Conservation (phyloP, 208 protist species). For the Histomonas meleagridis region DNA sequence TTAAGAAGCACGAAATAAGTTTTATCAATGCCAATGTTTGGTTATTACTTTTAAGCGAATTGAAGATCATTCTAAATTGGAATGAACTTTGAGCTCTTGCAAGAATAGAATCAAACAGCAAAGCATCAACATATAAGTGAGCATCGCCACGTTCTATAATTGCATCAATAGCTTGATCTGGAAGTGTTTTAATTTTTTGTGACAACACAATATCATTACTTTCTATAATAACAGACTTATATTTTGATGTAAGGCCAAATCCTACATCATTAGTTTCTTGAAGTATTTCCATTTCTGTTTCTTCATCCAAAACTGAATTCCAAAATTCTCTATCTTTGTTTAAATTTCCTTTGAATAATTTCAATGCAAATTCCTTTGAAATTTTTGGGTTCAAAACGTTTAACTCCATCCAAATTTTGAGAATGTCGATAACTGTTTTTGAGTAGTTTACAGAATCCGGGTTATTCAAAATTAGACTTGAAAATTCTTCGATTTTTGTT, state of each 20-base stretch:
- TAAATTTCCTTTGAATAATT: not conserved
- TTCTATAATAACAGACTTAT: not conserved
- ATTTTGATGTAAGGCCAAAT: not conserved
- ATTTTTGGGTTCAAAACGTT: not conserved
- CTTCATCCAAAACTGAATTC: not conserved
- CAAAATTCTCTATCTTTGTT: not conserved
- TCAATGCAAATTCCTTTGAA: not conserved
- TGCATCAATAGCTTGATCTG: not conserved
- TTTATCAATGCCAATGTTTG: not conserved
- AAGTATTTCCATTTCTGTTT: not conserved
- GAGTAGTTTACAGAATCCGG: not conserved
- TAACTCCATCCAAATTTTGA: not conserved
- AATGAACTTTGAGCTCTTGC: not conserved
- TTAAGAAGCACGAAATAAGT: not conserved
- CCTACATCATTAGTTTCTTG: not conserved
- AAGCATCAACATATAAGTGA: not conserved
- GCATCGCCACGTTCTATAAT: not conserved
- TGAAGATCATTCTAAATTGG: not conserved
- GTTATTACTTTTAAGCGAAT: not conserved
- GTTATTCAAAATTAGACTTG: not conserved
- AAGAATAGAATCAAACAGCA: not conserved
- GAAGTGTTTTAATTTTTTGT: not conserved
- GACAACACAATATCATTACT: no score
- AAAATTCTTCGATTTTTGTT: not conserved
- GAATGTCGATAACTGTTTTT: not conserved